phyloP scores from a whole-genome alignment of 2,329 filamentous ascomycete genomes.

The Fusarium redolens region DNA sequence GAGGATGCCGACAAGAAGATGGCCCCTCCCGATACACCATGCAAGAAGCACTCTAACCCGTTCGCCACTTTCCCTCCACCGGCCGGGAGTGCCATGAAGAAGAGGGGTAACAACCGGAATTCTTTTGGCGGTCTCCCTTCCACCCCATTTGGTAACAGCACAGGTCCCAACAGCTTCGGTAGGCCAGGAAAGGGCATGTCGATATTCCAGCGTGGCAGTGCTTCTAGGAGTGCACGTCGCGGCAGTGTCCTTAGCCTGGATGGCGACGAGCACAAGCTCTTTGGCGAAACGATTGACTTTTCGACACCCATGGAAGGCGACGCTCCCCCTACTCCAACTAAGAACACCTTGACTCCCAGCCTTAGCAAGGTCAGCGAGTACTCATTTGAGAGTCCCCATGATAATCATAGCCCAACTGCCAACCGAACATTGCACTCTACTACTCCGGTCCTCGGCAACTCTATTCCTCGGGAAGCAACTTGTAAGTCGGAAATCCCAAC shows the following conservation, averaged over 20 bases:
- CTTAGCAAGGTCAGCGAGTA: slow-evolving; percentile 53
- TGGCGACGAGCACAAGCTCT: slow-evolving; percentile 74
- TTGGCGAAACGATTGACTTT: slow-evolving; percentile 47
- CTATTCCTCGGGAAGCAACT: slow-evolving; percentile 52
- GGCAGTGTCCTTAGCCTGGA: slow-evolving; percentile 85
- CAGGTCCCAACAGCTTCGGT: slow-evolving; percentile 61
- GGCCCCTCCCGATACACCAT: slow-evolving; percentile 92
- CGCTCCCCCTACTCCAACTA: slow-evolving; percentile 93
- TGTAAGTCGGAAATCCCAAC: slow-evolving; percentile 57
- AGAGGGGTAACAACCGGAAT: slow-evolving; percentile 71
- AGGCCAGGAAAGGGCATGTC: slow-evolving; percentile 71
- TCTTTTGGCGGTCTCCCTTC: slow-evolving; percentile 80
- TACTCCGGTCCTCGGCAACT: slow-evolving; percentile 55
- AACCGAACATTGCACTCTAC: slow-evolving; percentile 57
- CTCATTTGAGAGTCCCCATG: slow-evolving; percentile 53
- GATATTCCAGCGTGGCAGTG: slow-evolving; percentile 71
- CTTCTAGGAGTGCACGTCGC: slow-evolving; percentile 58
- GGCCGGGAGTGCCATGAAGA: slow-evolving; percentile 70
- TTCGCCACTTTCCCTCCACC: slow-evolving; percentile 74
- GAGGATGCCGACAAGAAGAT: slow-evolving; percentile 69
- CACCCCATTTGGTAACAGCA: slow-evolving; percentile 78
- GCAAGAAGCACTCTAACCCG: slow-evolving; percentile 82
- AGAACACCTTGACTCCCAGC: slow-evolving; percentile 66
- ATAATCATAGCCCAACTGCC: slow-evolving; percentile 54
- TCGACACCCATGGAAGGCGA: slow-evolving; percentile 61